Evolutionary conservation across 371 early-diverging fungal genomes (phyloP).

Genomic region (Mortierella sp.): DNA sequence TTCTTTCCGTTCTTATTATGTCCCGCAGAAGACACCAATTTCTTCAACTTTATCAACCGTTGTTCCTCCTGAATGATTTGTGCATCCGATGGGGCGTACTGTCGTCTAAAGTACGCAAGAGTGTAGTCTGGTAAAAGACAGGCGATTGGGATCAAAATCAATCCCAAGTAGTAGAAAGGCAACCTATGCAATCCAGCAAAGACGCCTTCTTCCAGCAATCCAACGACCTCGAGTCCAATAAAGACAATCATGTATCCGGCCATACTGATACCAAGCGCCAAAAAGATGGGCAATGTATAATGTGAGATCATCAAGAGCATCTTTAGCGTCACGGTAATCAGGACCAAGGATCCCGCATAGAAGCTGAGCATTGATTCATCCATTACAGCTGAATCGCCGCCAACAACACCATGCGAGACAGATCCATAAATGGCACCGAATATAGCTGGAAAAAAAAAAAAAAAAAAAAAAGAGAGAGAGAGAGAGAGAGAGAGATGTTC

Average conservation of each 20-base stretch:
- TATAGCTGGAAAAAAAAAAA: slow-evolving; percentile 19
- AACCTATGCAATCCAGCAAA: slow-evolving; percentile 37
- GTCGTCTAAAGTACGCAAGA: slow-evolving; percentile 39
- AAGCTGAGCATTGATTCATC: slow-evolving; percentile 45
- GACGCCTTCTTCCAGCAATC: slow-evolving; percentile 36
- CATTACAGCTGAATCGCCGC: slow-evolving; percentile 18
- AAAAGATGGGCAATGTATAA: slow-evolving; percentile 40
- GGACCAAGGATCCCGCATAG: slow-evolving; percentile 45
- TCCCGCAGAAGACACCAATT: slow-evolving; percentile 7
- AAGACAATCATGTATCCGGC: slow-evolving; percentile 42
- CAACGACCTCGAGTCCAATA: slow-evolving; percentile 38
- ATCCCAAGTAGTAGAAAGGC: slow-evolving; percentile 46
- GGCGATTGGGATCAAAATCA: slow-evolving; percentile 40
- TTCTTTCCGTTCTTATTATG: slow-evolving; percentile 20
- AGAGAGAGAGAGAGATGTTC: background rate
- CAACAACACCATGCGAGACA: slow-evolving; percentile 24
- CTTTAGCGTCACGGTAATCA: slow-evolving; percentile 54
- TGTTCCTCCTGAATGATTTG: slow-evolving; percentile 57
- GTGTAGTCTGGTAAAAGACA: slow-evolving; percentile 51
- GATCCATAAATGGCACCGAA: slow-evolving; percentile 44
- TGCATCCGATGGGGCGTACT: slow-evolving; percentile 48
- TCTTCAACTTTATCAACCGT: slow-evolving; percentile 26
- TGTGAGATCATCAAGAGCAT: slow-evolving; percentile 53
- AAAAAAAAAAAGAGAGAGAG: background rate
- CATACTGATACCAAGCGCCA: slow-evolving; percentile 42